Evolutionary conservation across 2,329 filamentous ascomycete species (phyloP), one percentile per base, ranked within the genome.

Genomic region (Fusarium sp.): DNA sequence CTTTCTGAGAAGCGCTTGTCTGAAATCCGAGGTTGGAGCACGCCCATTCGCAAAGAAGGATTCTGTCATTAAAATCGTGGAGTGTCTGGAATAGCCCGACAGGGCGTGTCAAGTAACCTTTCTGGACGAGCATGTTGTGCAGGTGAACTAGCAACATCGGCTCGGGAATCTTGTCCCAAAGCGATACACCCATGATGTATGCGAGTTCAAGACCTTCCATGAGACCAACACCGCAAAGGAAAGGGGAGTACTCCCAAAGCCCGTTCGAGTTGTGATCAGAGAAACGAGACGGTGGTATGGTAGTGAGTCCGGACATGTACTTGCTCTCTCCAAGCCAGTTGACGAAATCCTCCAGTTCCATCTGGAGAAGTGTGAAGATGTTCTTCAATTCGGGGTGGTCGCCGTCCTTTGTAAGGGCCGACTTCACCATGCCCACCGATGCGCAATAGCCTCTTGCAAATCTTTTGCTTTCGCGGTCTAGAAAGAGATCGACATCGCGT

Each of bases 221-320:
- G 8, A 88, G 79, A 0, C 85, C 85, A 12, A 82, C 81, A 17
- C 85, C 87, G 40, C 86, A 88, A 3, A 87, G 80, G 40, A 84
- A 87, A 0, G 86, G 87, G 4, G 85, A 88, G 64, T 85, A 86
- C 20, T 85, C 82, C 82, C 84, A 88, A 1, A 88, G 78, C 0
- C 85, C 86, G 57, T 88, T 87, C 1, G 81, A 7, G 67, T 85
- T 81, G 2, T 80, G 80, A 15, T 78, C 74, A 1, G 82, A 76
- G 70, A 88, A 87, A 0, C 83, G 83, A 3, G 86, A 87, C 4
- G 81, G 81, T 0, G 83, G 81, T 35, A 86, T 83, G 0, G 60
- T 77, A 6, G 37, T 56, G 7, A 70, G 32, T 0, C 60, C 64
- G 4, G 45, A 32, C 25, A 66, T 75, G 37, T 72, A 71, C 17